Percentiles rank a stretch among this genome's conserved stretches.
phyloP scores from a whole-genome alignment of 345 rosid genomes.

The Eucalyptus dawsonii region DNA sequence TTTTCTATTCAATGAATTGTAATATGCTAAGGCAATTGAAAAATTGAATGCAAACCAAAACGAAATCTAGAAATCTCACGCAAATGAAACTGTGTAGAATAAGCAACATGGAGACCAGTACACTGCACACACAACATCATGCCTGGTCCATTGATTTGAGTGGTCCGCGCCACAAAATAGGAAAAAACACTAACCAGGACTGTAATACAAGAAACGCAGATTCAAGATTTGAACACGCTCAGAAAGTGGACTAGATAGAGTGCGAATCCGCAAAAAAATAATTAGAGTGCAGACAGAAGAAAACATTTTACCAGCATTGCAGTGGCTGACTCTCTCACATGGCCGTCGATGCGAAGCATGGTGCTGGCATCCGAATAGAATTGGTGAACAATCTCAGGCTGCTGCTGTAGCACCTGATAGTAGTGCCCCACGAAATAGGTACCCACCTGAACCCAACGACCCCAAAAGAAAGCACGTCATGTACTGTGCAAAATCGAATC shows the following conservation, averaged over 20 bases:
- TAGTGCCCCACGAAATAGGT: constrained; percentile 96
- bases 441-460: constrained; percentile 42
- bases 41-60: neutral
- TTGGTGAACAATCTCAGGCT: constrained; percentile 82
- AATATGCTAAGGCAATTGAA: neutral
- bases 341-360: constrained; percentile 74
- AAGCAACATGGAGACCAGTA: neutral
- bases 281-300: neutral
- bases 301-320: constrained; percentile 46
- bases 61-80: neutral
- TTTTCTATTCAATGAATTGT: neutral
- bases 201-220: neutral
- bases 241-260: neutral
- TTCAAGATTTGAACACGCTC: neutral
- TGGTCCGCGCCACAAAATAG: neutral
- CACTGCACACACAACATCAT: neutral
- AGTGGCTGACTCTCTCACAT: constrained; percentile 52
- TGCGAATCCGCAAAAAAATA: neutral
- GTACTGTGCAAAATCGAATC: neutral
- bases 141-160: neutral
- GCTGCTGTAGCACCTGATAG: constrained; percentile 73
- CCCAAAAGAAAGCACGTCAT: neutral
- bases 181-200: neutral
- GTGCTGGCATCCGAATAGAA: constrained; percentile 70
- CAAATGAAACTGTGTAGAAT: neutral